Conservation (phyloP, 2,329 filamentous ascomycete species). For the Alternaria dauci region DNA sequence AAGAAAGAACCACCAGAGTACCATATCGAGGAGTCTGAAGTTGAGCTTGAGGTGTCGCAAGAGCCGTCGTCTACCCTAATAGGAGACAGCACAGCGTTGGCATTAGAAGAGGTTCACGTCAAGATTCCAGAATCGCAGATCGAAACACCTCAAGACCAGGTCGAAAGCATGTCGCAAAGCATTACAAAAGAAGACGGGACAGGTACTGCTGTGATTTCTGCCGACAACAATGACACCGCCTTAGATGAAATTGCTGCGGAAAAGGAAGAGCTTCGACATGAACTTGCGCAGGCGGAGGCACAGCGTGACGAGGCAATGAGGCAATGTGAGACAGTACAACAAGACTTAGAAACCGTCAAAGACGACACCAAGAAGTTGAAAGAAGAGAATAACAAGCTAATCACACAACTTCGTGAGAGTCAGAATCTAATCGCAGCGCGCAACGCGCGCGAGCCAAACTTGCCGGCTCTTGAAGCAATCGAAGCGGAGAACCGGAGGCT, state of each 20-base stretch:
- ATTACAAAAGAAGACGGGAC: background rate
- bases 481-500: slow-evolving; percentile 1
- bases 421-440: background rate
- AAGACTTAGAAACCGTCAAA: slow-evolving; percentile 5
- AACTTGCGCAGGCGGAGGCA: background rate
- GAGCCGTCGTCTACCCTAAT: background rate
- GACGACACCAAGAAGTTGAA: background rate
- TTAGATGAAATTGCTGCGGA: background rate
- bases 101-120: background rate
- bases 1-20: background rate
- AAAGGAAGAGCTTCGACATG: background rate
- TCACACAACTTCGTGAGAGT: background rate
- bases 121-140: background rate
- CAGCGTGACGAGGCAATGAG: background rate
- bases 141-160: background rate
- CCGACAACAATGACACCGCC: background rate
- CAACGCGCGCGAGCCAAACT: background rate
- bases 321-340: background rate
- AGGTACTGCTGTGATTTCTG: background rate
- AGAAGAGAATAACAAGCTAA: background rate
- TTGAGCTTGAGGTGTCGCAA: background rate
- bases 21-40: background rate
- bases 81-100: background rate
- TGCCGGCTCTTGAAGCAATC: background rate
- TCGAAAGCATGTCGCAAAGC: background rate